Evolutionary conservation across 2,329 filamentous ascomycete genomes (phyloP).

Genomic region (Apiospora kogelbergensis): DNA sequence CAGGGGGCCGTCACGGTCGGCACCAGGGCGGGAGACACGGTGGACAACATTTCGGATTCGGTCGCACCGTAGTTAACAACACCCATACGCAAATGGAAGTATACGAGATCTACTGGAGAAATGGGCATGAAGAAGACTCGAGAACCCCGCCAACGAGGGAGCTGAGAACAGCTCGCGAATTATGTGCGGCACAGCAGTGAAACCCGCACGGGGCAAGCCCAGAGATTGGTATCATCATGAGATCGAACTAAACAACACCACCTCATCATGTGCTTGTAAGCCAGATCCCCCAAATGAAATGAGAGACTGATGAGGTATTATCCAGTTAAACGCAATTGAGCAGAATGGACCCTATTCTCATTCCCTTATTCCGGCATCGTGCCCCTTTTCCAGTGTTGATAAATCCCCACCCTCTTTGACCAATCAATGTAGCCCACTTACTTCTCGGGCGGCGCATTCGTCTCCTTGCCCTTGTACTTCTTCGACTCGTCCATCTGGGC

Average conservation of each 20-base stretch:
- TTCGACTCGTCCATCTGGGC: conserved; percentile 23
- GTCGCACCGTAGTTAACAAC: no score
- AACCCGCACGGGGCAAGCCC: background rate
- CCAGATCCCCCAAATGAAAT: no score
- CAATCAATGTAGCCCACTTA: background rate
- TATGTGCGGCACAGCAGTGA: background rate
- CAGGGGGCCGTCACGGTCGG: no score
- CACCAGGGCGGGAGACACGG: no score
- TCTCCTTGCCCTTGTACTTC: conserved; percentile 27
- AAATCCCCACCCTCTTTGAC: background rate
- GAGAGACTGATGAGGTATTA: no score
- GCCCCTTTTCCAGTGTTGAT: background rate
- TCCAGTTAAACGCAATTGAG: no score
- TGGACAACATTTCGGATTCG: no score
- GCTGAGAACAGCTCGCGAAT: background rate
- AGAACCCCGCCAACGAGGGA: background rate
- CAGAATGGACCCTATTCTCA: background rate
- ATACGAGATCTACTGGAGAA: background rate
- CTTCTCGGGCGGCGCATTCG: conserved; percentile 17
- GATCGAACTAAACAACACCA: no score
- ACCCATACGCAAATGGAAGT: background rate
- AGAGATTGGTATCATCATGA: background rate
- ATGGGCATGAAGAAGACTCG: background rate
- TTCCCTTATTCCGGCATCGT: background rate
- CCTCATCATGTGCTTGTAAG: no score